Percentiles rank a stretch among this genome's conserved stretches.
phyloP scores from a whole-genome alignment of 2,329 filamentous ascomycete genomes.

The Sporothrix euskadiensis region DNA sequence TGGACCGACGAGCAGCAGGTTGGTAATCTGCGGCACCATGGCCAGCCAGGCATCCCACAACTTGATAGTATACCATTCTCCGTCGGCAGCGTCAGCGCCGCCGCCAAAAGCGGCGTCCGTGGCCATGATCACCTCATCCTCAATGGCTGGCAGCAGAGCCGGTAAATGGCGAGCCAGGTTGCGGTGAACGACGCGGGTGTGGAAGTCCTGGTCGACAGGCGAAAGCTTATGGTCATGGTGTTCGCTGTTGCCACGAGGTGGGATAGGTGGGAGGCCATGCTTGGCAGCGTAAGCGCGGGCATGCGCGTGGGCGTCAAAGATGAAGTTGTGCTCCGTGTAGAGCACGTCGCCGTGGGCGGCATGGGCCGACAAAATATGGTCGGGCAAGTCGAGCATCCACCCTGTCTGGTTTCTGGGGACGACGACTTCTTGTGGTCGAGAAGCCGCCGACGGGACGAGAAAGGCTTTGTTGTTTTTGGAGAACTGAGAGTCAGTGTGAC shows the following conservation, averaged over 20 bases:
- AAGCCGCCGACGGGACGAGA: slow-evolving; percentile 45
- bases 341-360: slow-evolving; percentile 50
- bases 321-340: slow-evolving; percentile 47
- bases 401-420: slow-evolving; percentile 46
- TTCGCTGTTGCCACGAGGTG: background rate
- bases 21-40: slow-evolving; percentile 48
- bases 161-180: slow-evolving; percentile 46
- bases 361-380: slow-evolving; percentile 45
- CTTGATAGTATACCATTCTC: slow-evolving; percentile 43
- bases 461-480: slow-evolving; percentile 46
- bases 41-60: slow-evolving; percentile 49
- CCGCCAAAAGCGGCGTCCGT: slow-evolving; percentile 41
- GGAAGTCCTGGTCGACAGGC: slow-evolving; percentile 40
- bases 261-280: slow-evolving; percentile 5
- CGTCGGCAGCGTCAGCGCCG: slow-evolving; percentile 23
- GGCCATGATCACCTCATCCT: slow-evolving; percentile 44
- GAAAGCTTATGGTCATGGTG: background rate
- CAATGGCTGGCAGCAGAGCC: slow-evolving; percentile 44
- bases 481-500: slow-evolving; percentile 38
- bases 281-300: background rate
- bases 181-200: slow-evolving; percentile 47
- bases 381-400: slow-evolving; percentile 53
- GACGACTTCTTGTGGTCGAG: slow-evolving; percentile 47
- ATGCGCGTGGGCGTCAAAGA: slow-evolving; percentile 40
- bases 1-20: slow-evolving; percentile 46